phyloP scores from a whole-genome alignment of 352 stramenopile genomes.

The Phytophthora hybrid region DNA sequence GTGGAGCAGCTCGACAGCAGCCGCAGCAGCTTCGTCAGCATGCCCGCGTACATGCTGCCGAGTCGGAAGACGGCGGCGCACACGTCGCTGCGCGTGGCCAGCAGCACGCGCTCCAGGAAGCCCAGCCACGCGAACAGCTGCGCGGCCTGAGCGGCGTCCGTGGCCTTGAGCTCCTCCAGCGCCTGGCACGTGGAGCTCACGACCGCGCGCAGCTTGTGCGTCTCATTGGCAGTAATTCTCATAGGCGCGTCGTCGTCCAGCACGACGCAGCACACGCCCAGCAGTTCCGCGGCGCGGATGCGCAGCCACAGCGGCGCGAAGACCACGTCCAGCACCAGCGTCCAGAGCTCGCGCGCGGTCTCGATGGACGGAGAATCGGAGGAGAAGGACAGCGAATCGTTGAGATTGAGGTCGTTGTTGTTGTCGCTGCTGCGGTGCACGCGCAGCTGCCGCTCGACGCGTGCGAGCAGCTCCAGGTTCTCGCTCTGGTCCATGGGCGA shows the following conservation, averaged over 20 bases:
- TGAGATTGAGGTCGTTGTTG: background rate
- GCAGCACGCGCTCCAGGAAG: conserved; percentile 66
- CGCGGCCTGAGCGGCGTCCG: conserved; percentile 45
- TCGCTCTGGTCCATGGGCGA: conserved; percentile 63
- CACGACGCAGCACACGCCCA: conserved; percentile 52
- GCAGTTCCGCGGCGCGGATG: conserved; percentile 64
- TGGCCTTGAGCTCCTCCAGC: conserved; percentile 64
- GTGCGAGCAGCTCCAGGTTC: conserved; percentile 54
- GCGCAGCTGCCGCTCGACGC: conserved; percentile 54
- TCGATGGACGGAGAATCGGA: conserved; percentile 25
- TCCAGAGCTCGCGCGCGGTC: conserved; percentile 62
- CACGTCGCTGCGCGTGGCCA: conserved; percentile 47
- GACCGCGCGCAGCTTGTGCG: conserved; percentile 68
- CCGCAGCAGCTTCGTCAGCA: conserved; percentile 73
- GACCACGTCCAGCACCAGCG: conserved; percentile 72
- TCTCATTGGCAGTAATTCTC: conserved; percentile 24
- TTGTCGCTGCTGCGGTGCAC: background rate
- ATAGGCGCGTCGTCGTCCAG: conserved; percentile 23
- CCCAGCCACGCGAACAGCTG: conserved; percentile 70
- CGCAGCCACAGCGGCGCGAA: conserved; percentile 73
- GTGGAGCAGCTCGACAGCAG: conserved; percentile 65
- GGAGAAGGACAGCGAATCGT: background rate
- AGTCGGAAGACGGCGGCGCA: conserved; percentile 49
- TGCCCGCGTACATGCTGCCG: conserved; percentile 64
- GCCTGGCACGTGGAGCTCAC: conserved; percentile 78